A percentile compares a stretch with the other conserved stretches of the same genome.
Conservation (phyloP, 2,329 filamentous ascomycete genomes). For the Hymenotorrendiella dingleyae region DNA sequence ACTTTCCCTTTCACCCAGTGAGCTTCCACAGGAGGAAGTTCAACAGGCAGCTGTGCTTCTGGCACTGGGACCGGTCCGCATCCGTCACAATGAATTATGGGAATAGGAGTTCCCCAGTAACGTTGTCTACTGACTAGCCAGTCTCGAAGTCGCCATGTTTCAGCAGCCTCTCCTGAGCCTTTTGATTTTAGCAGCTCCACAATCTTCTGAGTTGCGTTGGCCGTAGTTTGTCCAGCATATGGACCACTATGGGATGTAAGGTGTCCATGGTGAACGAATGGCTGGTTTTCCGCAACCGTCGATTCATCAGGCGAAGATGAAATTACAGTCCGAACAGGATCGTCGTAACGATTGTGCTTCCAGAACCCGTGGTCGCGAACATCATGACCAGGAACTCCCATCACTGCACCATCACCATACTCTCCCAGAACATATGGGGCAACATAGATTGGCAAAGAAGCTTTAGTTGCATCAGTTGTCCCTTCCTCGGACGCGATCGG, state of each 20-base stretch:
- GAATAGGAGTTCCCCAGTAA: conserved; percentile 89
- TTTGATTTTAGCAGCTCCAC: conserved; percentile 47
- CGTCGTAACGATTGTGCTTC: conserved; percentile 58
- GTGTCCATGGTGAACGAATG: conserved; percentile 60
- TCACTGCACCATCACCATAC: conserved; percentile 82
- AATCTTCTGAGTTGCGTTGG: conserved; percentile 55
- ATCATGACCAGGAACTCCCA: conserved; percentile 89
- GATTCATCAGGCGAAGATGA: conserved; percentile 39
- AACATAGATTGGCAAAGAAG: conserved; percentile 67
- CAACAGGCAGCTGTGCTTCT: conserved; percentile 67
- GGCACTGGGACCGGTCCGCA: conserved; percentile 80
- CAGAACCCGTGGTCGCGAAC: conserved; percentile 74
- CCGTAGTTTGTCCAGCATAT: conserved; percentile 58
- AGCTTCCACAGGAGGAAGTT: conserved; percentile 62
- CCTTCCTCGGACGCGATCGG: conserved; percentile 54
- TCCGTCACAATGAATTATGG: conserved; percentile 71
- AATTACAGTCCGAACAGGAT: conserved; percentile 60
- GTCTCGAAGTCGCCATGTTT: conserved; percentile 77
- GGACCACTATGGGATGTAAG: conserved; percentile 61
- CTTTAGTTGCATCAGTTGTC: conserved; percentile 44
- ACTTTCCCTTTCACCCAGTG: conserved; percentile 63
- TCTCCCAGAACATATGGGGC: conserved; percentile 81
- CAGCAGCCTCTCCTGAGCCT: conserved; percentile 54
- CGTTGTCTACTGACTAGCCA: conserved; percentile 90
- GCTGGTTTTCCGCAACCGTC: conserved; percentile 41